Conservation (phyloP, 1,139 yeast genomes). For the Kurtzmaniella natalensis region DNA sequence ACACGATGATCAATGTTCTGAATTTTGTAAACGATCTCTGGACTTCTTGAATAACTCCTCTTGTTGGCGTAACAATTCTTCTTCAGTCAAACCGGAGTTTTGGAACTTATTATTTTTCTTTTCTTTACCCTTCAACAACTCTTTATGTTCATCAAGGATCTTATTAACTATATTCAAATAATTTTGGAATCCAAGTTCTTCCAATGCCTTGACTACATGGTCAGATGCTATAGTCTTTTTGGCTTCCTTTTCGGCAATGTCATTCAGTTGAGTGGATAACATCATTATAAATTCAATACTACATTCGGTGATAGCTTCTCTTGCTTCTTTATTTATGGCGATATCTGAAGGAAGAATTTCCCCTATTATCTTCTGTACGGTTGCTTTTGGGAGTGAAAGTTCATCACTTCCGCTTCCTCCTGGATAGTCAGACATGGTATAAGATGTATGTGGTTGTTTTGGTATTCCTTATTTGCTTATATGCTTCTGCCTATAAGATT, state of each 20-base stretch:
- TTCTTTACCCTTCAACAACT: slow-evolving; percentile 81
- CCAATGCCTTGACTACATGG: slow-evolving; percentile 88
- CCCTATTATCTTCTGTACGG: slow-evolving; percentile 90
- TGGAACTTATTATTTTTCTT: slow-evolving; percentile 91
- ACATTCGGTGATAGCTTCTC: slow-evolving; percentile 93
- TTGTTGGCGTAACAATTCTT: slow-evolving; percentile 86
- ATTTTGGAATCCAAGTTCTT: slow-evolving; percentile 81
- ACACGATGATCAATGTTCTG: slow-evolving; percentile 9
- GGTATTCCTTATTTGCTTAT: too few relatives aligned
- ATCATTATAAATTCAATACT: slow-evolving; percentile 96
- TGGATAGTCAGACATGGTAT: slow-evolving; percentile 37
- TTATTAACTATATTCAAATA: slow-evolving; percentile 81
- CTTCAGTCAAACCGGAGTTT: slow-evolving; percentile 87
- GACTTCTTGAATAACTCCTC: slow-evolving; percentile 90
- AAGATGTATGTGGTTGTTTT: too few relatives aligned
- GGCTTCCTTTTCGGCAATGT: slow-evolving; percentile 93
- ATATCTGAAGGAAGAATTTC: slow-evolving; percentile 86
- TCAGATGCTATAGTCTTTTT: slow-evolving; percentile 96
- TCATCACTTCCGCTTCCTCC: slow-evolving; percentile 36
- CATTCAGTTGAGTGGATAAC: slow-evolving; percentile 88
- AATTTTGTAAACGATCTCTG: slow-evolving; percentile 62
- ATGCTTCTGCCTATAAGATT: too few relatives aligned
- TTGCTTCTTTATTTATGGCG: slow-evolving; percentile 86
- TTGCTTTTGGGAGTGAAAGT: slow-evolving; percentile 59
- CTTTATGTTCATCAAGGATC: slow-evolving; percentile 83